A percentile compares a stretch with the other conserved stretches of the same genome.
These are phyloP conservation scores for Chrysoporthe puriensis DNA, from an alignment of 2,329 filamentous ascomycete genomes.

Conservation along the genomic window DNA sequence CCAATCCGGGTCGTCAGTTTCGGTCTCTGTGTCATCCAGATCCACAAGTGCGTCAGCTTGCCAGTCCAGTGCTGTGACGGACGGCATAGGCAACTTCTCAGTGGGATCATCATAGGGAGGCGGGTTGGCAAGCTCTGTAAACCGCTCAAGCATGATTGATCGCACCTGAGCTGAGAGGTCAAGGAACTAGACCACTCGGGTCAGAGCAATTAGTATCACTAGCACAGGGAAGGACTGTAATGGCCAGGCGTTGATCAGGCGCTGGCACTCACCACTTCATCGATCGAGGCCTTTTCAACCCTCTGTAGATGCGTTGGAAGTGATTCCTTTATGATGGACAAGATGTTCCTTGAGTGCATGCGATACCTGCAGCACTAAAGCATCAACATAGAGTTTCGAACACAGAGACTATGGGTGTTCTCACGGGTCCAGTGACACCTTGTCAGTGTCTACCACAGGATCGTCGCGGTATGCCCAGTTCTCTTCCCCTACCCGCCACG, in stretches of 20 bases:
- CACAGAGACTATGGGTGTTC: neutral
- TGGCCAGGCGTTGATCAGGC: neutral
- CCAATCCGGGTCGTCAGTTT: slow-evolving; percentile 89
- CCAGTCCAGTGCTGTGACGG: slow-evolving; percentile 77
- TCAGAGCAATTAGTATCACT: neutral
- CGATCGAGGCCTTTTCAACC: slow-evolving; percentile 92
- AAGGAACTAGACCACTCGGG: slow-evolving; percentile 60
- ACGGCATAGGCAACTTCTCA: slow-evolving; percentile 72
- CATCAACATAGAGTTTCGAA: neutral
- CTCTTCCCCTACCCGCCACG: slow-evolving; percentile 89
- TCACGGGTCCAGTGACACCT: slow-evolving; percentile 84
- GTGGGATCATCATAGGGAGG: slow-evolving; percentile 75
- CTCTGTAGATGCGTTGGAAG: slow-evolving; percentile 69
- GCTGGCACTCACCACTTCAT: slow-evolving; percentile 67
- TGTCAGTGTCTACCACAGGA: slow-evolving; percentile 79
- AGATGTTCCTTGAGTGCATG: slow-evolving; percentile 79
- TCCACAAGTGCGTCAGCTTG: slow-evolving; percentile 80
- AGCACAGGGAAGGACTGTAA: neutral
- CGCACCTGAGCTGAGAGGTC: slow-evolving; percentile 88
- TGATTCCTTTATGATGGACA: slow-evolving; percentile 75
- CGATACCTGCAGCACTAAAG: slow-evolving; percentile 58
- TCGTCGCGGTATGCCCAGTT: slow-evolving; percentile 91
- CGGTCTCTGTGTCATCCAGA: slow-evolving; percentile 71
- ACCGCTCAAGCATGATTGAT: slow-evolving; percentile 72
- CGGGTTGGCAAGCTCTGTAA: slow-evolving; percentile 69